These are phyloP conservation scores for Filobasidium floriforme DNA, from an alignment of 768 basidiomycete genomes.

Conservation along the genomic window DNA sequence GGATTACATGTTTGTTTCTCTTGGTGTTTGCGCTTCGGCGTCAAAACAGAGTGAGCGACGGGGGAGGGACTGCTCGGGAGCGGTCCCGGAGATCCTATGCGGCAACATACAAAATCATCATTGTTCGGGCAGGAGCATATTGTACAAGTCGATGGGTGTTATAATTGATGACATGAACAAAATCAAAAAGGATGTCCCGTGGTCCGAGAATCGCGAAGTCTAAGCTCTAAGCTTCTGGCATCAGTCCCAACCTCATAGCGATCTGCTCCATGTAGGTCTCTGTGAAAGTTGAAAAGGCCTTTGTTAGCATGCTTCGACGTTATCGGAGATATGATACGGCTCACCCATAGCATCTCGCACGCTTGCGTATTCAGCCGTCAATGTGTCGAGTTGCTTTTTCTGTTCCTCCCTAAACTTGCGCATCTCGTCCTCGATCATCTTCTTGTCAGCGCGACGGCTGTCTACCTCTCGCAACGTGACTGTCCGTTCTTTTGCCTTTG, in stretches of 20 bases:
- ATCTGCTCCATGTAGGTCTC: background rate
- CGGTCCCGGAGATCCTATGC: background rate
- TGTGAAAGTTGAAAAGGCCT: background rate
- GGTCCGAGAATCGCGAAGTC: too few species aligned
- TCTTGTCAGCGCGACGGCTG: background rate
- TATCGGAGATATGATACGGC: background rate
- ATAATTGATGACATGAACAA: too few species aligned
- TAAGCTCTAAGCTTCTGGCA: too few species aligned
- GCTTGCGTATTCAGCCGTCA: background rate
- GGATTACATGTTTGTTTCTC: slow-evolving; percentile 2
- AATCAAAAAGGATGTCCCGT: too few species aligned
- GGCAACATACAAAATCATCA: background rate
- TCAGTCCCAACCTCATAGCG: background rate
- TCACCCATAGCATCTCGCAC: background rate
- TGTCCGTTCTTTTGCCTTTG: background rate
- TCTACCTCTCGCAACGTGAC: background rate
- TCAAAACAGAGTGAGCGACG: background rate
- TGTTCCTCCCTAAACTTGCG: slow-evolving; percentile 1
- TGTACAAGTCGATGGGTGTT: too few species aligned
- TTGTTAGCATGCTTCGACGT: background rate
- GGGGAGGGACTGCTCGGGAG: background rate
- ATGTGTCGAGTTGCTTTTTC: background rate
- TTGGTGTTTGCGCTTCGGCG: background rate
- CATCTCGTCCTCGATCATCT: slow-evolving; percentile 5
- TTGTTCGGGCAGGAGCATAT: too few species aligned